A percentile compares a stretch with the other conserved stretches of the same genome.
These are phyloP conservation scores for Mucor velutinosus DNA, from an alignment of 371 early-diverging fungal species.

Conservation along the genomic window DNA sequence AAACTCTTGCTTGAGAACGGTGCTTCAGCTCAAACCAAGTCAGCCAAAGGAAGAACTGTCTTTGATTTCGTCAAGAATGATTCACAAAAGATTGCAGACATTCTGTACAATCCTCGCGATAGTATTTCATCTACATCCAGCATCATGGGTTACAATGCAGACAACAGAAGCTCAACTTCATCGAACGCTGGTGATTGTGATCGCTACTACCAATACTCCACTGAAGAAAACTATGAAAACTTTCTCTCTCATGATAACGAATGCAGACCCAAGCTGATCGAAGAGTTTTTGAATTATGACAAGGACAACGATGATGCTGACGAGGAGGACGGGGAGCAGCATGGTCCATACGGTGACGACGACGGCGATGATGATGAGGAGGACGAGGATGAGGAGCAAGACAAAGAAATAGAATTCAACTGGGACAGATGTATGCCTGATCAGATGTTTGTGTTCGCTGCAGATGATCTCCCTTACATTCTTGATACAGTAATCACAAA, in stretches of 20 bases:
- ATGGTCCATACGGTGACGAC: constrained; percentile 1
- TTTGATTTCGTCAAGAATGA: constrained; percentile 73
- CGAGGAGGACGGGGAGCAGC: constrained; percentile 9
- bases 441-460: constrained; percentile 91
- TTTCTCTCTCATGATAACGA: constrained; percentile 57
- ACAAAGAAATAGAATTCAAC: constrained; percentile 49
- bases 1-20: constrained; percentile 77
- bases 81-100: constrained; percentile 60
- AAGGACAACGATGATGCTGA: neutral
- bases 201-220: constrained; percentile 49
- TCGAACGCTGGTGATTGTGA: constrained; percentile 41
- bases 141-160: constrained; percentile 24
- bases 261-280: constrained; percentile 43
- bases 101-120: constrained; percentile 61
- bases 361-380: constrained; percentile 25
- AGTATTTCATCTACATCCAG: constrained; percentile 60
- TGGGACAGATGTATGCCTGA: constrained; percentile 80
- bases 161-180: constrained; percentile 34
- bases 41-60: constrained; percentile 79
- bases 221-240: constrained; percentile 44
- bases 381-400: constrained; percentile 23
- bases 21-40: constrained; percentile 71
- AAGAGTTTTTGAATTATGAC: constrained; percentile 34
- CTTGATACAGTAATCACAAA: constrained; percentile 70
- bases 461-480: constrained; percentile 67